Evolutionary conservation across 1,284 basidiomycete genomes (phyloP), one percentile per base, ranked within the genome.

Genomic region (Leccinum variabile): DNA sequence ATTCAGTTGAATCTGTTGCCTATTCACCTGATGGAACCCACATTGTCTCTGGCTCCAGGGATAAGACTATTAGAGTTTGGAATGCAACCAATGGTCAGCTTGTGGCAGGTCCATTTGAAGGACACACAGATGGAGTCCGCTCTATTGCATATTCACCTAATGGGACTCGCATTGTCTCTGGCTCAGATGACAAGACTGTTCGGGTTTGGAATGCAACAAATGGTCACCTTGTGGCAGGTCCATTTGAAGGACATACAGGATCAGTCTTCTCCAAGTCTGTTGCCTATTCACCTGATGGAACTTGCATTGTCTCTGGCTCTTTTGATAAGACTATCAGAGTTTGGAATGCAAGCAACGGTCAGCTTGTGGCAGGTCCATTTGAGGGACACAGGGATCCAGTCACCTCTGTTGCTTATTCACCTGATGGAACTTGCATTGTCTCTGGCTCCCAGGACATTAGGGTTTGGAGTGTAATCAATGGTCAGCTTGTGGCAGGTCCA

Each of bases 301-400:
- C 9, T n/a, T 5, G 9, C n/a, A 18, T 44, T 44, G n/a, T 1
- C 41, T 44, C 41, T n/a, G 41, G 41, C 16, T 41, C 39, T 2
- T 0, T 0, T 0, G 41, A 44, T 0, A n/a, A 0, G 1, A n/a
- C 41, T 9, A 44, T 44, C 3, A 18, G 41, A 2, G 9, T 44
- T 11, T 44, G 41, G n/a, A 18, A 44, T 44, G n/a, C n/a, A 11
- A 18, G 2, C n/a, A 44, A 6, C 18, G 41, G 41, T n/a, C 41
- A 44, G 0, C 41, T 44, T 18, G 5, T 44, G 5, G 41, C 41
- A 44, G 41, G n/a, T 0, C 41, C 41, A 44, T 18, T 44, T 4
- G 1, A 18, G 41, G 9, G n/a, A 44, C 41, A 44, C n/a, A 44
- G n/a, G 18, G n/a, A n/a, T n/a, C n/a, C n/a, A n/a, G n/a, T n/a